These are phyloP conservation scores for Lentinula novae-zelandiae DNA, from an alignment of 1,284 basidiomycete genomes.

Conservation along the genomic window DNA sequence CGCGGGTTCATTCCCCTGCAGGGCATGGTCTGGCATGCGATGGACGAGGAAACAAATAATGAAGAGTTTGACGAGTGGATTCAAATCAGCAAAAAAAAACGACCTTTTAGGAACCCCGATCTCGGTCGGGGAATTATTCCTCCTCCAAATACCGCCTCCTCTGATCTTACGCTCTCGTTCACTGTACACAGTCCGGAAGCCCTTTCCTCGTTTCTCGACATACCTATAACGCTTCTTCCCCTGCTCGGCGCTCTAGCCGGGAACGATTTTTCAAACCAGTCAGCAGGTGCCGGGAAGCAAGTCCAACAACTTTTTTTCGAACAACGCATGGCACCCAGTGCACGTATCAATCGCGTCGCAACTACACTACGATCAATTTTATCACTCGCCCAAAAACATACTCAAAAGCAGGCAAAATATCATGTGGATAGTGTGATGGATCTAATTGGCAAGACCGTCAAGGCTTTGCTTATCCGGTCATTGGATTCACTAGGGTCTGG, in stretches of 20 bases:
- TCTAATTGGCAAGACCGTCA: constrained; percentile 65
- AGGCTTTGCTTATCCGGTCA: constrained; percentile 49
- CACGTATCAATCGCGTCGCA: constrained; percentile 59
- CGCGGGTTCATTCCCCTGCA: constrained; percentile 79
- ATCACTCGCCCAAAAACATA: constrained; percentile 27
- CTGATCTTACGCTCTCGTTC: constrained; percentile 47
- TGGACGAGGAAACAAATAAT: constrained; percentile 22
- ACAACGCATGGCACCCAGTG: constrained; percentile 44
- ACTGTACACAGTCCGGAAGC: constrained; percentile 60
- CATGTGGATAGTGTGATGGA: constrained; percentile 67
- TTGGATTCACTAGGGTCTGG: constrained; percentile 45
- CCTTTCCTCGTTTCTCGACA: constrained; percentile 63
- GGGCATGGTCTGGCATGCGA: constrained; percentile 69
- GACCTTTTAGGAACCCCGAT: constrained; percentile 21
- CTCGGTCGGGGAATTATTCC: constrained; percentile 51
- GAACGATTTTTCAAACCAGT: constrained; percentile 73
- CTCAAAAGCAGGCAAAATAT: constrained; percentile 43
- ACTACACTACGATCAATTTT: constrained; percentile 51
- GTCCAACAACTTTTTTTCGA: constrained; percentile 70
- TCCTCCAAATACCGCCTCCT: constrained; percentile 41
- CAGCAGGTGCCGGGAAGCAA: constrained; percentile 38
- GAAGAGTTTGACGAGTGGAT: constrained; percentile 19
- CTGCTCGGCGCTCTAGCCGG: constrained; percentile 84
- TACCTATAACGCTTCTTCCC: constrained; percentile 74
- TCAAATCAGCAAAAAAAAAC: constrained; percentile 42